Conservation (phyloP, 2,329 filamentous ascomycete species). For the Colletotrichum sp. region DNA sequence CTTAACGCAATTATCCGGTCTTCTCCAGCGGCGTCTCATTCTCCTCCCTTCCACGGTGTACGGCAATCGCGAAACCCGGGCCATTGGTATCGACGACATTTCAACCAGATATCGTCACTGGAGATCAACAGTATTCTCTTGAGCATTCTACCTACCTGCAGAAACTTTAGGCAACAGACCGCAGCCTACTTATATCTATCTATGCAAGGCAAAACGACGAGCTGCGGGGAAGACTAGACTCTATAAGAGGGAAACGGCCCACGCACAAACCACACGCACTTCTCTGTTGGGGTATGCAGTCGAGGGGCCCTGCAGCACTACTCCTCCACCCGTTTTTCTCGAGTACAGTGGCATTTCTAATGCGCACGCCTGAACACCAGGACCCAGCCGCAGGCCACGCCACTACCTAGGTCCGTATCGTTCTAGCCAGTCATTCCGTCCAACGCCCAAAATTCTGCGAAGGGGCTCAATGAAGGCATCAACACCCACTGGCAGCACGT, state of each 20-base stretch:
- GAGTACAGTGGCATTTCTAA: slow-evolving; percentile 24
- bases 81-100: not conserved
- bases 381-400: slow-evolving; percentile 1
- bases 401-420: not conserved
- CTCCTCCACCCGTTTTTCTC: slow-evolving; percentile 20
- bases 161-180: not conserved
- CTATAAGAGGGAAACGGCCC: not conserved
- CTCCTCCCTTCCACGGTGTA: slow-evolving; percentile 16
- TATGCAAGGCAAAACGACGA: not conserved
- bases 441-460: slow-evolving; percentile 4
- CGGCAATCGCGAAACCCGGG: slow-evolving; percentile 2
- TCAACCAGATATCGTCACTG: not conserved
- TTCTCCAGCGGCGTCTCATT: not conserved
- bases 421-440: slow-evolving; percentile 1
- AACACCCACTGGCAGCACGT: not conserved
- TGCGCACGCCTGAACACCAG: slow-evolving; percentile 18
- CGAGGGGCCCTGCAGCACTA: slow-evolving; percentile 17
- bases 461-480: slow-evolving; percentile 9
- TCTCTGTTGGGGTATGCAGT: slow-evolving; percentile 3
- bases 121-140: not conserved
- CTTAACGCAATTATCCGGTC: slow-evolving; percentile 2
- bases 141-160: not conserved
- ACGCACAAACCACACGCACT: not conserved
- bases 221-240: not conserved
- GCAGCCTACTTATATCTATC: not conserved